These are phyloP conservation scores for Plasmodium ovale DNA, from an alignment of 169 alveolate genomes.

Conservation along the genomic window DNA sequence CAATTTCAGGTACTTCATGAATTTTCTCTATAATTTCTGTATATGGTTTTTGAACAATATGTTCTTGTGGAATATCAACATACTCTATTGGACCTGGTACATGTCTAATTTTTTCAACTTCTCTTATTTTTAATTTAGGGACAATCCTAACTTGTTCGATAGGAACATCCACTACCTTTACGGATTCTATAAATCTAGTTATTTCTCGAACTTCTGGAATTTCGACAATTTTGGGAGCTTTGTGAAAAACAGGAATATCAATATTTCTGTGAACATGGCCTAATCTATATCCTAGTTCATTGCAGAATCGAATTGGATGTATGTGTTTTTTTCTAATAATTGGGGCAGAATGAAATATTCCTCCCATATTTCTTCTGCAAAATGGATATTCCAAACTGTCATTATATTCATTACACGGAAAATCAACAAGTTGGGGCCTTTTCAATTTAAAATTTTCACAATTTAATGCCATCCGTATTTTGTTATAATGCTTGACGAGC, in stretches of 20 bases:
- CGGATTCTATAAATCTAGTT: constrained; percentile 53
- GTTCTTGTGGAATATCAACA: constrained; percentile 76
- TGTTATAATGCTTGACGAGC: not conserved
- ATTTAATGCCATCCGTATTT: constrained; percentile 15
- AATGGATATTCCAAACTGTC: constrained; percentile 20
- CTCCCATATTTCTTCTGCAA: constrained; percentile 10
- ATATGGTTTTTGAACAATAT: constrained; percentile 69
- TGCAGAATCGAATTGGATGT: constrained; percentile 11
- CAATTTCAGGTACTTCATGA: constrained; percentile 77
- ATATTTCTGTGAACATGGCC: constrained; percentile 22
- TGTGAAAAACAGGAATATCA: constrained; percentile 63
- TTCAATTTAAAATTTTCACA: constrained; percentile 12
- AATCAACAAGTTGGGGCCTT: constrained; percentile 20
- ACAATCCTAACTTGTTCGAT: constrained; percentile 78
- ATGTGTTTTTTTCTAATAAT: constrained; percentile 7
- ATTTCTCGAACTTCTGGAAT: constrained; percentile 80
- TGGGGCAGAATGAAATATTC: constrained; percentile 23
- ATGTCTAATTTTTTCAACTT: constrained; percentile 78
- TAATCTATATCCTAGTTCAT: constrained; percentile 37
- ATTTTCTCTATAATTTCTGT: constrained; percentile 75
- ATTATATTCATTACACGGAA: constrained; percentile 49
- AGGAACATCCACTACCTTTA: constrained; percentile 78
- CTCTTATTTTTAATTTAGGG: constrained; percentile 78
- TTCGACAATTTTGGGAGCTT: constrained; percentile 76
- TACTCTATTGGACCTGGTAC: constrained; percentile 82